Evolutionary conservation across 2,329 filamentous ascomycete genomes (phyloP).

Genomic region (Aspergillus awamori): DNA sequence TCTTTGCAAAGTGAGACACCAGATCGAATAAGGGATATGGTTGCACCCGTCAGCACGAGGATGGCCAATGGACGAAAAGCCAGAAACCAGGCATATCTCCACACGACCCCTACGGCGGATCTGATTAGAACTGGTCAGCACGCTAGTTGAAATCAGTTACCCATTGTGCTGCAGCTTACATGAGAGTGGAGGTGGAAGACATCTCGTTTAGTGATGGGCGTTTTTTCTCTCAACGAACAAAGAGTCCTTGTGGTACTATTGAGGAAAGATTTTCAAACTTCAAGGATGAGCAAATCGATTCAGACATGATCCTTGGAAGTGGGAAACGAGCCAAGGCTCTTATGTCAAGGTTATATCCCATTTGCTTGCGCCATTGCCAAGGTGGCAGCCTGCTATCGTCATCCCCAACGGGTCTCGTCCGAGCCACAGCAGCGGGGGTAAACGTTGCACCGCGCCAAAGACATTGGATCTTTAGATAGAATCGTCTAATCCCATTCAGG

Average conservation of each 20-base stretch:
- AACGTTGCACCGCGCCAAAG: neutral
- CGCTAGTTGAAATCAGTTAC: neutral
- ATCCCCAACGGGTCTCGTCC: neutral
- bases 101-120: neutral
- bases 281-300: neutral
- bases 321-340: neutral
- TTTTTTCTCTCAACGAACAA: too few species aligned
- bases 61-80: neutral
- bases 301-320: neutral
- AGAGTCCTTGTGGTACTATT: too few species aligned
- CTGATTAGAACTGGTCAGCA: neutral
- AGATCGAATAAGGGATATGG: neutral
- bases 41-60: neutral
- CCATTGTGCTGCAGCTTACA: neutral
- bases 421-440: neutral
- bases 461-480: neutral
- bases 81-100: constrained; percentile 6
- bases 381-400: constrained; percentile 4
- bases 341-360: neutral
- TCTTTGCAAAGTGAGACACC: neutral
- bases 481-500: neutral
- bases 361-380: neutral
- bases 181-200: neutral
- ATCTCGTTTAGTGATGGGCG: neutral
- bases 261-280: neutral